Conservation (phyloP, 1,284 basidiomycete genomes). For the Phlebopus sp. region DNA sequence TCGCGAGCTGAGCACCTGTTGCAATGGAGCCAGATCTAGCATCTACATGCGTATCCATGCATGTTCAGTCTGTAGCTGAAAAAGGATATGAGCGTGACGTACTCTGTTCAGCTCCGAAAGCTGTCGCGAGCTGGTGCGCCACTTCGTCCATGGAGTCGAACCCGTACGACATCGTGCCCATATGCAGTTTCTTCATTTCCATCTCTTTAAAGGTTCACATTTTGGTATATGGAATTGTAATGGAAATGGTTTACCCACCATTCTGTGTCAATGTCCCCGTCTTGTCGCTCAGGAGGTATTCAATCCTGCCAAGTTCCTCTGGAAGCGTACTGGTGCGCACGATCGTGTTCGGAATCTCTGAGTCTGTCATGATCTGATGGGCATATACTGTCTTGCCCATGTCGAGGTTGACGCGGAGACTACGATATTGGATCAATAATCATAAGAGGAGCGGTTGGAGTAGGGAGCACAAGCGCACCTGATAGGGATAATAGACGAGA, state of each 20-base stretch:
- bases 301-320: constrained; percentile 94
- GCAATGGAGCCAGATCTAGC: constrained; percentile 47
- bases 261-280: constrained; percentile 98
- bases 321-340: constrained; percentile 96
- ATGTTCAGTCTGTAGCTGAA: neutral
- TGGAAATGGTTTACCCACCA: constrained; percentile 47
- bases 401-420: constrained; percentile 96
- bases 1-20: constrained; percentile 79
- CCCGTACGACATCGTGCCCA: constrained; percentile 98
- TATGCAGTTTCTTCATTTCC: constrained; percentile 98
- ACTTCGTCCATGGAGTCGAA: constrained; percentile 99
- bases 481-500: constrained; percentile 99
- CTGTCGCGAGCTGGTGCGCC: constrained; percentile 78
- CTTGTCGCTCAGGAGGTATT: constrained; percentile 95
- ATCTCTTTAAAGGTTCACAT: constrained; percentile 63
- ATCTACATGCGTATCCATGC: constrained; percentile 34
- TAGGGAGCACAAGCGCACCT: constrained; percentile 54
- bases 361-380: constrained; percentile 90
- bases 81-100: neutral
- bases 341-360: constrained; percentile 92
- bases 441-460: neutral
- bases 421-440: constrained; percentile 31
- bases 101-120: constrained; percentile 64
- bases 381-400: constrained; percentile 99
- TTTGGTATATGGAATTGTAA: neutral